Percentiles rank a stretch among this genome's conserved stretches.
Evolutionary conservation across 176 grass and related monocot species (phyloP).

Genomic region (Bolboschoenus planiculmis): DNA sequence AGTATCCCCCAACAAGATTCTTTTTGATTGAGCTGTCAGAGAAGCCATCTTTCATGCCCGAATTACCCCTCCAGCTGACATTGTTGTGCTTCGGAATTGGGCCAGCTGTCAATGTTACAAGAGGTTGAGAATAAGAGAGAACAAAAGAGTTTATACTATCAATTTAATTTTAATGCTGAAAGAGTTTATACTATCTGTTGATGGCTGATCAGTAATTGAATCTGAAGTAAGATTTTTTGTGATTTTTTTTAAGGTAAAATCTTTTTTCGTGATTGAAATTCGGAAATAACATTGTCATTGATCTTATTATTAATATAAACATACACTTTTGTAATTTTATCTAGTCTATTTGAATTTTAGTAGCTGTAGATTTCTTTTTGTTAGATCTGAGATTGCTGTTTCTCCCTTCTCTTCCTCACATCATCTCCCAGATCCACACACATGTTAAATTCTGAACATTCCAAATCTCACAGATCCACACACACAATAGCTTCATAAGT

Average conservation of each 20-base stretch:
- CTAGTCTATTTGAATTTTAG: neutral
- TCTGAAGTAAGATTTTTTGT: neutral
- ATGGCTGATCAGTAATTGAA: neutral
- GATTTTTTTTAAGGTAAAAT: too few relatives aligned
- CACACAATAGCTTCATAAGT: neutral
- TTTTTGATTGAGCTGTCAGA: slow-evolving; percentile 45
- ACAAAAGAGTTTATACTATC: neutral
- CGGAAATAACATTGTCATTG: neutral
- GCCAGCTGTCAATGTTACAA: slow-evolving; percentile 43
- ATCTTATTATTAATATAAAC: neutral
- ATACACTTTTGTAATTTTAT: neutral
- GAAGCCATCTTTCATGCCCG: slow-evolving; percentile 79
- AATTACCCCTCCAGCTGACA: slow-evolving; percentile 84
- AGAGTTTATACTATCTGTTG: neutral
- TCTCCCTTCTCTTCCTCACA: neutral
- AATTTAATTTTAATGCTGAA: neutral
- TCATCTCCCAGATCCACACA: neutral
- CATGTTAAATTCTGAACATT: neutral
- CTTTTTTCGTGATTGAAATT: neutral
- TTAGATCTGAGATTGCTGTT: neutral
- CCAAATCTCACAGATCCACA: neutral
- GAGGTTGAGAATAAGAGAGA: neutral
- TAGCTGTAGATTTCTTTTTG: neutral
- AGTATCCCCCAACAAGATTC: slow-evolving; percentile 80
- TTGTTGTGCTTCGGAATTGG: slow-evolving; percentile 73